Base-by-base conservation (phyloP, 106 monocot species). In the Dendrobium officinale region DNA sequence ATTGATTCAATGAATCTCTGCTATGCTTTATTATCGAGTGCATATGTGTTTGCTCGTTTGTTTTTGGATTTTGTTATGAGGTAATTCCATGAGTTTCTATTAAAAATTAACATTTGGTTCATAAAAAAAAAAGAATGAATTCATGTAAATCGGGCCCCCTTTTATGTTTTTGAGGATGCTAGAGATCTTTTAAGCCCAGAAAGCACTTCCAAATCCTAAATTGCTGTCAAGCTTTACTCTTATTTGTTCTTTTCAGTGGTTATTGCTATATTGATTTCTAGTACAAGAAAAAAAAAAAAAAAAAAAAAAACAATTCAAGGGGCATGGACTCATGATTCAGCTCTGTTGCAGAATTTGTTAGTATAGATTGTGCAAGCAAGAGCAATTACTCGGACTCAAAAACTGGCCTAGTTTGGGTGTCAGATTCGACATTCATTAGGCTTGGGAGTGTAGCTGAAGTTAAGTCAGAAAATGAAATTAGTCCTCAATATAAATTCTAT, bases 281-380 rank as follows among this genome's bases (percentile, higher is more conserved):
- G 37, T 68, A 11, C 31, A 31, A 3, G 29, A 4, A 70, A 42
- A 51, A 51, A 31, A 31, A 31, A 31, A 13, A 15, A 44, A 75
- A 40, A 74, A 26, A 26, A 26, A 26, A 26, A 26, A 26, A n/a
- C 74, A 41, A 29, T 74, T 75, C 43, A 43, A 75, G 41, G 8
- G 22, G 9, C 43, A 42, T 43, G 43, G 41, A 43, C 43, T 43
- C n/a, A 75, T 43, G 19, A 75, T 41, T 75, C n/a, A 4, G 19
- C 6, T 75, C 17, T 20, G 80, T 29, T 86, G 61, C 77, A 88
- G 88, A 85, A 79, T 88, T 88, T 72, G 84, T 88, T 16, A 88
- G 84, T 56, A 79, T 88, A 58, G 88, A 88, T 82, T 88, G 88
- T 73, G 88, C 85, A 58, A 81, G 85, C 41, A 64, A 42, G 33